Base-by-base conservation (phyloP, 2,329 filamentous ascomycete genomes). In the Neopestalotiopsis sp. region DNA sequence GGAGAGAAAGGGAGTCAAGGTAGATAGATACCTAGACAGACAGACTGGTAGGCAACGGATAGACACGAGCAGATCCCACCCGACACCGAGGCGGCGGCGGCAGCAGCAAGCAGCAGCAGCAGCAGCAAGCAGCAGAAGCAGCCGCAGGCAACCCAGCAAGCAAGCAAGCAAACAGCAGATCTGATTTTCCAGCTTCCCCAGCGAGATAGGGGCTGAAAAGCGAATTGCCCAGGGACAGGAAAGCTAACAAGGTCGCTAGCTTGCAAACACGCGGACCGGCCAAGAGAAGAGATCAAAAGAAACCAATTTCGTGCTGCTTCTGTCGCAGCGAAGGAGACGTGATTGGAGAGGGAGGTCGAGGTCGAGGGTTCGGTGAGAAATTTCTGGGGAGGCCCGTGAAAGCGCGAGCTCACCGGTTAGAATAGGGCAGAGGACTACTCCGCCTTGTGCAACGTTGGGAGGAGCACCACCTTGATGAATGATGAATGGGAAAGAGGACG, bases 301-400 rank as follows among this genome's bases (percentile, higher is more conserved):
- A 66, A 61, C 49, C 42, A 61, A 56, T 20, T 53, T 49, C 34
- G 28, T 61, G 40, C 57, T 67, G 66, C 66, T 63, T 20, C 42
- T 42, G 53, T 67, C 56, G 53, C 53, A 12, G 56, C 56, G 4
- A 59, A 45, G 13, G n/a, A n/a, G 66, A 63, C 62, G 58, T 67
- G 66, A 67, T 67, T 67, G 66, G 66, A 62, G 59, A 63, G 40
- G 28, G 66, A 34, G 28, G 14, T 28, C 42, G 49, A 67, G 34
- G 65, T 67, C 53, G 63, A 66, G 40, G 53, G 12, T 67, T 67
- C 66, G 66, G 66, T 67, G 66, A 67, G 66, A 67, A 56, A 34
- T 53, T 63, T 49, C 66, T 53, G 56, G 34, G 40, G 28, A 67
- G 59, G 57, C 28, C 58, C 66, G 66, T 56, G 28, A 40, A 67